These are phyloP conservation scores for Colletotrichum plurivorum DNA, from an alignment of 2,329 filamentous ascomycete genomes.

Conservation along the genomic window DNA sequence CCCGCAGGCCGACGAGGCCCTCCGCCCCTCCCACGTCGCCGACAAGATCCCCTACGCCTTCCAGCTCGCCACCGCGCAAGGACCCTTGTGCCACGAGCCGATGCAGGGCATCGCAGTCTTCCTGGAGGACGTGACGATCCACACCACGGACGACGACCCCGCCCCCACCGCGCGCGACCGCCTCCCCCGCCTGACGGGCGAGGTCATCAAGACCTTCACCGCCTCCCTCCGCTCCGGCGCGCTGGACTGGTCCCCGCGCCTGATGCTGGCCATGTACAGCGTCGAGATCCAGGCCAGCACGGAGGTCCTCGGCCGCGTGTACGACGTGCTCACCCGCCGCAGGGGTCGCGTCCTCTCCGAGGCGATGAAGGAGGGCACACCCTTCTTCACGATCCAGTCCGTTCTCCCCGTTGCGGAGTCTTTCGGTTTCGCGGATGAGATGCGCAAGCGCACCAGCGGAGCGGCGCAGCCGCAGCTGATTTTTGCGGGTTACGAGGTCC, in stretches of 20 bases:
- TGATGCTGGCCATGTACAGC: constrained; percentile 97
- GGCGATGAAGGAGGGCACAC: constrained; percentile 92
- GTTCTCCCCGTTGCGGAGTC: constrained; percentile 93
- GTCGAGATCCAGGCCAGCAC: constrained; percentile 98
- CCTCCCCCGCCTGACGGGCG: constrained; percentile 87
- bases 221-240: constrained; percentile 88
- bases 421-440: constrained; percentile 97
- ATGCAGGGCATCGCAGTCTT: constrained; percentile 94
- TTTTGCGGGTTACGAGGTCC: constrained; percentile 91
- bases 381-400: constrained; percentile 94
- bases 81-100: constrained; percentile 92
- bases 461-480: constrained; percentile 93
- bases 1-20: constrained; percentile 61
- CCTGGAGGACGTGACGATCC: constrained; percentile 81
- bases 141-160: constrained; percentile 63
- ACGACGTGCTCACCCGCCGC: constrained; percentile 96
- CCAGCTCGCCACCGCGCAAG: constrained; percentile 90
- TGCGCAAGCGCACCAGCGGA: constrained; percentile 92
- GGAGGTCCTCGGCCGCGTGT: constrained; percentile 94
- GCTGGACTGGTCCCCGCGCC: constrained; percentile 95
- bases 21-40: constrained; percentile 78
- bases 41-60: constrained; percentile 96
- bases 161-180: constrained; percentile 71
- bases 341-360: constrained; percentile 92
- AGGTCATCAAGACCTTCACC: constrained; percentile 91